Percentiles rank a stretch among this genome's conserved stretches.
Evolutionary conservation across 1,284 basidiomycete genomes (phyloP).

Genomic region (Microbotryomycetes sp.): DNA sequence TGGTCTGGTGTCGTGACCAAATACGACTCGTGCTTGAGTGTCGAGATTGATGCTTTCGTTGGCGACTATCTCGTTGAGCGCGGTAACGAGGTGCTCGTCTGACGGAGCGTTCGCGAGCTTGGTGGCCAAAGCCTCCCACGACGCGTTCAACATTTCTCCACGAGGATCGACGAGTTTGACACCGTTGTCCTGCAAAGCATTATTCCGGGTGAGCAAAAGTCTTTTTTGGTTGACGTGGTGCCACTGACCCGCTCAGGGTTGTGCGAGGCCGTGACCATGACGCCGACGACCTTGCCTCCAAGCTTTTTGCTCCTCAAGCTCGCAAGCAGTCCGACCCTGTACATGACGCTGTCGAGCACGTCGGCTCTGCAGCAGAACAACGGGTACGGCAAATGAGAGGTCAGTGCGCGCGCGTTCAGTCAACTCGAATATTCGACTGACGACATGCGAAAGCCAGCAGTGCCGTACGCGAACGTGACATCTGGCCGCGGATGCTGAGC

Average conservation of each 20-base stretch:
- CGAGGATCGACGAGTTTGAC: conserved; percentile 95
- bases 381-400: conserved; percentile 13
- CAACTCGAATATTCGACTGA: conserved; percentile 1
- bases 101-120: conserved; percentile 75
- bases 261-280: conserved; percentile 99
- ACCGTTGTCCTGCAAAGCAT: conserved; percentile 74
- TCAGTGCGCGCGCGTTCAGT: background rate
- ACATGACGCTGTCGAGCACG: conserved; percentile 83
- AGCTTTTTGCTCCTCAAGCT: conserved; percentile 82
- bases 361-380: conserved; percentile 55
- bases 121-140: conserved; percentile 90
- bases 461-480: conserved; percentile 35
- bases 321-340: conserved; percentile 85
- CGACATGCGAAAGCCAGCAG: conserved; percentile 38
- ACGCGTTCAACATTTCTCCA: conserved; percentile 97
- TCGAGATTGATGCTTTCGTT: conserved; percentile 67
- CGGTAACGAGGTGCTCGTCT: conserved; percentile 62
- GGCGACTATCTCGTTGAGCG: conserved; percentile 59
- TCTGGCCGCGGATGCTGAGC: background rate
- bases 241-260: conserved; percentile 80
- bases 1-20: conserved; percentile 87
- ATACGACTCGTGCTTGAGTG: conserved; percentile 74
- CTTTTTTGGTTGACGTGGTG: background rate
- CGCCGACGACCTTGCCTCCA: conserved; percentile 83
- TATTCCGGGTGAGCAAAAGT: conserved; percentile 4